Conservation (phyloP, 208 protist genomes). For the Trypanosoma mega region DNA sequence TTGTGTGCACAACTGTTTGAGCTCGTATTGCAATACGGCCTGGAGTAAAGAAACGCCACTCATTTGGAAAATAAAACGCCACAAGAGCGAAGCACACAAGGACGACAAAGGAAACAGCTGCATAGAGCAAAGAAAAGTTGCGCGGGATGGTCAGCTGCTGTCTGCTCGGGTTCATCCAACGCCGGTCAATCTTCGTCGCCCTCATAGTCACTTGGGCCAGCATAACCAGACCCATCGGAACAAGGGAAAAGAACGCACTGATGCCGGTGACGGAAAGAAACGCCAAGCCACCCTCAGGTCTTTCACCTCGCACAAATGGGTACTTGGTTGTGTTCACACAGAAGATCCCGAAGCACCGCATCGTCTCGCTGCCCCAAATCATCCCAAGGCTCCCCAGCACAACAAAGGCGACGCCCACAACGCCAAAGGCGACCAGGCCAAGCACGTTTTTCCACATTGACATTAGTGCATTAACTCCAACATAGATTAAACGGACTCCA, state of each 20-base stretch:
- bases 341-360: conserved; percentile 34
- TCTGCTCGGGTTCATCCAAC: background rate
- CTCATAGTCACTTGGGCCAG: conserved; percentile 8
- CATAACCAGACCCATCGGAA: conserved; percentile 26
- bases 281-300: conserved; percentile 24
- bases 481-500: conserved; percentile 21
- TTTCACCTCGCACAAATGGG: background rate
- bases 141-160: background rate
- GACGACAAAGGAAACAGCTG: conserved; percentile 10
- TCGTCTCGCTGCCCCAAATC: conserved; percentile 25
- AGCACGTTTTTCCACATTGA: background rate
- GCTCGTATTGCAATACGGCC: conserved; percentile 33
- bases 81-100: conserved; percentile 31
- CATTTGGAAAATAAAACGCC: conserved; percentile 59
- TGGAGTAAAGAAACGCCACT: conserved; percentile 28
- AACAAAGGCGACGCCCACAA: conserved; percentile 17
- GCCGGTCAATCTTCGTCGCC: background rate
- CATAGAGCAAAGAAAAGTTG: background rate
- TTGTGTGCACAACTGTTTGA: background rate
- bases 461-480: conserved; percentile 16
- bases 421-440: background rate
- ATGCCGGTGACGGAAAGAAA: conserved; percentile 24
- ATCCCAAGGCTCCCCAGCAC: conserved; percentile 19
- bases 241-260: conserved; percentile 27
- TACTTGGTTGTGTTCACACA: conserved; percentile 27